Evolutionary conservation across 1,284 basidiomycete species (phyloP).

Genomic region (Trametes versicolor): DNA sequence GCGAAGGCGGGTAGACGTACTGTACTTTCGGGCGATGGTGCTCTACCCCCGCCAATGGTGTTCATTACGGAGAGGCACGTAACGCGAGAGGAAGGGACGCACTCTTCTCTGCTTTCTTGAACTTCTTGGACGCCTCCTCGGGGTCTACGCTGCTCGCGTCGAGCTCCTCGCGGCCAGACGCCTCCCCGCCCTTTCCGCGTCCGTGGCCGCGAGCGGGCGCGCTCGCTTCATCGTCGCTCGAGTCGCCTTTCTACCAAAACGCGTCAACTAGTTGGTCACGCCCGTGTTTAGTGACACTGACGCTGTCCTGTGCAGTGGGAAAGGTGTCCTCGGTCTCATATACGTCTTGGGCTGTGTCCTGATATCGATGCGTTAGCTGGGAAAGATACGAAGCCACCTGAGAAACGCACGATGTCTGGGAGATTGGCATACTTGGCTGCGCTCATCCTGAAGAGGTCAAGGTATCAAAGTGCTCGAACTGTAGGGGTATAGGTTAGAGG

Average conservation of each 20-base stretch:
- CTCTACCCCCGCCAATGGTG: conserved; percentile 37
- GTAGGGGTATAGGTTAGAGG: not conserved
- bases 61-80: not conserved
- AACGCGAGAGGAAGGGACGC: conserved; percentile 21
- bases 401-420: conserved; percentile 84
- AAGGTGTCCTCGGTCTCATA: conserved; percentile 91
- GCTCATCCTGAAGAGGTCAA: conserved; percentile 57
- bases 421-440: conserved; percentile 86
- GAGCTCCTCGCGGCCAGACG: conserved; percentile 56
- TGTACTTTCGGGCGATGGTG: conserved; percentile 58
- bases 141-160: conserved; percentile 58
- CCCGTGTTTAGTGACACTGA: conserved; percentile 38
- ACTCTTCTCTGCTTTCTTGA: conserved; percentile 75
- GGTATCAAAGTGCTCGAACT: not conserved
- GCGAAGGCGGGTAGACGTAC: conserved; percentile 76
- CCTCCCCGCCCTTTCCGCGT: conserved; percentile 47
- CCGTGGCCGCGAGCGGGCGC: conserved; percentile 49
- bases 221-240: conserved; percentile 69
- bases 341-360: conserved; percentile 92
- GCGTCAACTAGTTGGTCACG: conserved; percentile 1
- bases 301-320: conserved; percentile 58
- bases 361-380: conserved; percentile 12
- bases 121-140: conserved; percentile 72
- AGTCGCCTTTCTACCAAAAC: conserved; percentile 61
- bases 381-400: conserved; percentile 5